Evolutionary conservation across 352 stramenopile genomes (phyloP), one percentile per base, ranked within the genome.

Genomic region (Phytophthora fragariaefolia): DNA sequence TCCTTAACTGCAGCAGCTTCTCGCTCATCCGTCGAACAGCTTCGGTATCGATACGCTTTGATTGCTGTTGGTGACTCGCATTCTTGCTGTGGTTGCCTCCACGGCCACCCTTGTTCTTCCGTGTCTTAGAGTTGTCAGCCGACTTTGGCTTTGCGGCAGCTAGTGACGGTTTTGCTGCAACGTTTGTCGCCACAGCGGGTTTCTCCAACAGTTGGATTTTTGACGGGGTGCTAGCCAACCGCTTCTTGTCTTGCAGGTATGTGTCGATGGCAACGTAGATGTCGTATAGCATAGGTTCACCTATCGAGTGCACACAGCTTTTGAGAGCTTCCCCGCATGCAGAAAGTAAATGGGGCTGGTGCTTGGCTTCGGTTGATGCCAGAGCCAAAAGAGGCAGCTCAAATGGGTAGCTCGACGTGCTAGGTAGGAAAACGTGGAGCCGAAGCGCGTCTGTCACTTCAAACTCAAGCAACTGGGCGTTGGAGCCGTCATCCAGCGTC

Each of bases 271-370:
- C 76, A 43, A 90, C 84, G 50, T 79, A 90, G 18, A 96, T 76
- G 43, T 94, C 84, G 63, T 94, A 96, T 15, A 96, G 74, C 75
- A 93, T 87, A 2, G 88, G 88, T 15, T 93, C 88, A 6, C 88
- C 88, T 6, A 93, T 71, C 1, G 72, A 74, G 12, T 73, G 75
- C 8, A 73, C 61, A 27, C 76, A 85, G n/a, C 77, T 80, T 47
- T 87, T 77, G 10, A 90, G 71, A 6, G 75, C 79, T 20, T 76
- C 70, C 3, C 78, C 84, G 49, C 71, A 82, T 6, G 78, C 69
- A 50, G 62, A 69, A n/a, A 92, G 43, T 3, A 85, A 65, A 59
- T 88, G 76, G 2, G 69, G 73, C 52, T 74, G 71, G 23, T 86
- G 57, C 3, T 54, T 58, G n/a, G 52, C 17, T 6, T 89, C 76